phyloP scores from a whole-genome alignment of 495 filamentous ascomycete genomes.

The Xylaria longipes region DNA sequence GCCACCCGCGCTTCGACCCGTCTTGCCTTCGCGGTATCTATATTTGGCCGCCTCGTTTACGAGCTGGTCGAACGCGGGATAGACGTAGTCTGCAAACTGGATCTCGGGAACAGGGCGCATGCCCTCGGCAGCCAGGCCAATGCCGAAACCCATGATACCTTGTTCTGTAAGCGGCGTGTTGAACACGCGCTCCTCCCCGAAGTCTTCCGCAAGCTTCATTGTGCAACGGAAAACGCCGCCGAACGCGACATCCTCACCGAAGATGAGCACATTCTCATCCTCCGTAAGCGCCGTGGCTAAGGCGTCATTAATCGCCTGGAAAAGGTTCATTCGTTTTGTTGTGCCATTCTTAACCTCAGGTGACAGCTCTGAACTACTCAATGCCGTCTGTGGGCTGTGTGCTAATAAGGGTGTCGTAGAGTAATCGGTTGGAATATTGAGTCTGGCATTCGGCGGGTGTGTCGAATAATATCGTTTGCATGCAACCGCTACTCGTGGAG shows the following conservation, averaged over 20 bases:
- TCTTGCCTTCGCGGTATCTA: constrained; percentile 81
- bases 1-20: constrained; percentile 72
- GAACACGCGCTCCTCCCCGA: constrained; percentile 89
- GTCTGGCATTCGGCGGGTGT: constrained; percentile 58
- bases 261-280: constrained; percentile 86
- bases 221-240: constrained; percentile 97
- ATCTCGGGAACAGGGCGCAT: constrained; percentile 96
- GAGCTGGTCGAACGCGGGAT: constrained; percentile 95
- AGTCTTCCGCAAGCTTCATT: constrained; percentile 84
- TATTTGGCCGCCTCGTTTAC: constrained; percentile 97
- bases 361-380: constrained; percentile 70
- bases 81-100: constrained; percentile 98
- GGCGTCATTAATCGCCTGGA: constrained; percentile 91
- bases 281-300: constrained; percentile 79
- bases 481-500: constrained; percentile 5
- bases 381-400: constrained; percentile 73
- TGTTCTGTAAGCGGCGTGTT: constrained; percentile 96
- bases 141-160: constrained; percentile 92
- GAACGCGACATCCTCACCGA: constrained; percentile 97
- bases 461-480: constrained; percentile 47
- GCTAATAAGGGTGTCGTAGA: constrained; percentile 79
- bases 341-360: constrained; percentile 68
- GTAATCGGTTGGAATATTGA: constrained; percentile 92
- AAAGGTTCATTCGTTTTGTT: constrained; percentile 87
- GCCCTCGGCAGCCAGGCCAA: constrained; percentile 87